A percentile compares a stretch with the other conserved stretches of the same genome.
These are phyloP conservation scores for Zarea fungicola DNA, from an alignment of 2,329 filamentous ascomycete species.

Conservation along the genomic window DNA sequence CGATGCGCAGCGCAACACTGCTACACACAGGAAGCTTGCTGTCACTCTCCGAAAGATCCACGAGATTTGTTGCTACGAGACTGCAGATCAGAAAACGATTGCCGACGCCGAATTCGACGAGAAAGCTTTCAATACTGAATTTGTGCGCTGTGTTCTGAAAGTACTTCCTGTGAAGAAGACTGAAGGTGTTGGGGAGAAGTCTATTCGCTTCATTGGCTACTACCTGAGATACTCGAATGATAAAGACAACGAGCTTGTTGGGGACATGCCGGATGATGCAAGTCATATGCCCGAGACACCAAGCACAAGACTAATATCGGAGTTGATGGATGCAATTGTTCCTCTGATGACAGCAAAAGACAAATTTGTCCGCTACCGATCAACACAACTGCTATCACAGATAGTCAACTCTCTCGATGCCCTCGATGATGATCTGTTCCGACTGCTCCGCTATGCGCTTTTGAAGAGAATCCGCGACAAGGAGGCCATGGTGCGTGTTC, in stretches of 20 bases:
- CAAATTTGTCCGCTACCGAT: constrained; percentile 83
- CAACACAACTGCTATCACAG: constrained; percentile 84
- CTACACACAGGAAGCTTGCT: constrained; percentile 82
- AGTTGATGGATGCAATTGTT: constrained; percentile 67
- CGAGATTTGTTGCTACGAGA: constrained; percentile 72
- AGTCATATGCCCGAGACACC: constrained; percentile 76
- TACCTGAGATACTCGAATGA: constrained; percentile 72
- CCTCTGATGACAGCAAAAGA: constrained; percentile 82
- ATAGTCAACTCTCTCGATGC: constrained; percentile 89
- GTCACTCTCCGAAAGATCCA: constrained; percentile 87
- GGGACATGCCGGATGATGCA: constrained; percentile 57
- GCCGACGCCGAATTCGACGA: constrained; percentile 68
- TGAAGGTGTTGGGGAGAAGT: constrained; percentile 79
- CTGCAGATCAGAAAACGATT: constrained; percentile 45
- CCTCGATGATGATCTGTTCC: constrained; percentile 87
- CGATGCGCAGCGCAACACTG: constrained; percentile 83
- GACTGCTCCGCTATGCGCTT: constrained; percentile 71
- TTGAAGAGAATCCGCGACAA: constrained; percentile 88
- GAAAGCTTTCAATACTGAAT: constrained; percentile 80
- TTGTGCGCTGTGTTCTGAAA: constrained; percentile 74
- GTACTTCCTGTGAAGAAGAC: constrained; percentile 87
- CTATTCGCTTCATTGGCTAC: constrained; percentile 79
- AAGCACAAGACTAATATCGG: constrained; percentile 69
- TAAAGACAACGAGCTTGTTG: constrained; percentile 64
- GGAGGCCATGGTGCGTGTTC: constrained; percentile 84